These are phyloP conservation scores for Blastobotrys aristatus DNA, from an alignment of 1,139 yeast genomes.

Conservation along the genomic window DNA sequence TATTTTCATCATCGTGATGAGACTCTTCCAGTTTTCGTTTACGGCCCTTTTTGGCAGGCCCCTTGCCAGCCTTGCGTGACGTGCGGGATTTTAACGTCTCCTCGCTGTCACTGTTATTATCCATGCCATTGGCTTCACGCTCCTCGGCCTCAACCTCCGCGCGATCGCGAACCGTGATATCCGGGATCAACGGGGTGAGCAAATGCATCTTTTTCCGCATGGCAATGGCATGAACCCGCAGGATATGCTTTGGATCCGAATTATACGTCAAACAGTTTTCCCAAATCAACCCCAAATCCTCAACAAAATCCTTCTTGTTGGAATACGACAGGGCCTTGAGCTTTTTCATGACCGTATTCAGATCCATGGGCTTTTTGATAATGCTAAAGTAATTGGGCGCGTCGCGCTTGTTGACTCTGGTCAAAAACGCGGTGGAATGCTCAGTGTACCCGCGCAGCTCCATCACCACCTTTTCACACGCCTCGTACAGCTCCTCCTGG, in stretches of 20 bases:
- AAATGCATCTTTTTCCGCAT: constrained; percentile 87
- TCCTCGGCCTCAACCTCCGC: constrained; percentile 85
- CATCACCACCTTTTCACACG: constrained; percentile 89
- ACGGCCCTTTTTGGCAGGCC: constrained; percentile 25
- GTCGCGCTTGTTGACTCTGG: constrained; percentile 91
- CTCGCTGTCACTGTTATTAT: constrained; percentile 22
- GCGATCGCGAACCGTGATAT: constrained; percentile 72
- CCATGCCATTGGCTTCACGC: constrained; percentile 41
- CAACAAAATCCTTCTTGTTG: constrained; percentile 84
- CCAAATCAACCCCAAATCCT: constrained; percentile 93
- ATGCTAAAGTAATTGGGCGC: constrained; percentile 93
- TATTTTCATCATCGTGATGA: constrained; percentile 26
- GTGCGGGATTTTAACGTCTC: constrained; percentile 14
- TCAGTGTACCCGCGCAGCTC: constrained; percentile 91
- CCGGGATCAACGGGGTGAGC: constrained; percentile 81
- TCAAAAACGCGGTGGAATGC: constrained; percentile 92
- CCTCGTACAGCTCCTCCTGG: constrained; percentile 95
- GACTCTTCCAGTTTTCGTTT: constrained; percentile 28
- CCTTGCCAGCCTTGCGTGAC: constrained; percentile 23
- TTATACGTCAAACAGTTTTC: constrained; percentile 87
- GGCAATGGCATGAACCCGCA: constrained; percentile 88
- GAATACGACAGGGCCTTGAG: constrained; percentile 73
- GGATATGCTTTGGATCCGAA: constrained; percentile 90
- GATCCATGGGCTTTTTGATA: constrained; percentile 93
- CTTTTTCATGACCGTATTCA: constrained; percentile 89